phyloP scores from a whole-genome alignment of 306 rosid genomes.

The Amphicarpaea edgeworthii region DNA sequence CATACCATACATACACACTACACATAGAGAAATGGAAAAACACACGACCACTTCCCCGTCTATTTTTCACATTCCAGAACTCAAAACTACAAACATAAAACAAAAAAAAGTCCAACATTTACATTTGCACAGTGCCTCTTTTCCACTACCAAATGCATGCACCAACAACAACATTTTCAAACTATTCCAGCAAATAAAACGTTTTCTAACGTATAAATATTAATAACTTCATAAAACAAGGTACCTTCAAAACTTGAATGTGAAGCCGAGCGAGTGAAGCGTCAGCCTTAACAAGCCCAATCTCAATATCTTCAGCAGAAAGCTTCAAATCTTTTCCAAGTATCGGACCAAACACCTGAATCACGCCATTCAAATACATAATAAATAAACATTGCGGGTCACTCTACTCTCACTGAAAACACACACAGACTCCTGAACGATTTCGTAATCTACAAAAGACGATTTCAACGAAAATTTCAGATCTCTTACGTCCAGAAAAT shows the following conservation, averaged over 20 bases:
- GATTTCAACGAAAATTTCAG: not conserved
- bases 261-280: slow-evolving; percentile 75
- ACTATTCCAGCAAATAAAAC: not conserved
- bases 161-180: not conserved
- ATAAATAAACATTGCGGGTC: slow-evolving; percentile 6
- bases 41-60: not conserved
- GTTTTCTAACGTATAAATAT: too few relatives aligned
- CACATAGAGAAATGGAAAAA: too few relatives aligned
- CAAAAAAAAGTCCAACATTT: not conserved
- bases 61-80: not conserved
- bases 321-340: slow-evolving; percentile 63
- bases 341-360: slow-evolving; percentile 77
- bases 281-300: slow-evolving; percentile 70
- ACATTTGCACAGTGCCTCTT: not conserved
- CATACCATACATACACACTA: too few relatives aligned
- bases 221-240: not conserved
- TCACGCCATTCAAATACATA: not conserved
- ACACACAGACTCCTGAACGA: not conserved
- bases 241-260: slow-evolving; percentile 77
- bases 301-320: slow-evolving; percentile 79
- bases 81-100: slow-evolving; percentile 15
- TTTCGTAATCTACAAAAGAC: slow-evolving; percentile 3
- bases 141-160: not conserved
- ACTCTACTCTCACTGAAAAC: not conserved
- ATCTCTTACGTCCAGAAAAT: slow-evolving; percentile 72